Percentiles rank a stretch among this genome's conserved stretches.
Evolutionary conservation across 1,139 yeast species (phyloP).

Genomic region (Scheffersomyces lignicola): DNA sequence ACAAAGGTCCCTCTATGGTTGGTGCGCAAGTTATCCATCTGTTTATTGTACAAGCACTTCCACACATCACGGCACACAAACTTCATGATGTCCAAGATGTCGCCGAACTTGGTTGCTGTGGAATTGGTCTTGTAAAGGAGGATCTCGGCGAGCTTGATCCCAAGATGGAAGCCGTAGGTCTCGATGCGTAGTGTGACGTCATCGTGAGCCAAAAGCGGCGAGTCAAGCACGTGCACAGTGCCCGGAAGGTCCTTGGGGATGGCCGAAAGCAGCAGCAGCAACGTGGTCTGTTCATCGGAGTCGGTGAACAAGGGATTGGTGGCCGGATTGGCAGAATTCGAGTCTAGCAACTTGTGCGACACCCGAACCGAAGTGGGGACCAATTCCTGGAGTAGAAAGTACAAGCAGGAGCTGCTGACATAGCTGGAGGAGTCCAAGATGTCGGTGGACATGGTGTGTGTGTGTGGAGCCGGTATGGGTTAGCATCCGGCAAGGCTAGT

Average conservation of each 20-base stretch:
- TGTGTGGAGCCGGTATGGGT: not conserved
- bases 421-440: conserved; percentile 23
- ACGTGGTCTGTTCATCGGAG: conserved; percentile 15
- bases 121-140: conserved; percentile 54
- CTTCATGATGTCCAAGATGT: conserved; percentile 80
- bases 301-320: conserved; percentile 5
- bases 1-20: conserved; percentile 89
- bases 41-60: conserved; percentile 77
- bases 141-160: conserved; percentile 70
- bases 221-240: conserved; percentile 38
- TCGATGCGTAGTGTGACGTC: conserved; percentile 64
- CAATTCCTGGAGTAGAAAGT: conserved; percentile 68
- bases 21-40: conserved; percentile 87
- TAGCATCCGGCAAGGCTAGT: not conserved
- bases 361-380: conserved; percentile 70
- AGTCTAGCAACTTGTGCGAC: conserved; percentile 23
- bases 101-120: conserved; percentile 48
- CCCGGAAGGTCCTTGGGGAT: conserved; percentile 40
- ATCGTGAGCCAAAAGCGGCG: conserved; percentile 39
- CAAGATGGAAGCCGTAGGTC: conserved; percentile 71
- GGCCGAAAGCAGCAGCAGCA: conserved; percentile 24
- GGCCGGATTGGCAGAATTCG: conserved; percentile 2
- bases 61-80: conserved; percentile 91
- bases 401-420: conserved; percentile 53
- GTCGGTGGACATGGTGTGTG: conserved; percentile 17